Conservation (phyloP, 1,284 basidiomycete species). For the Microbotryum silenes-acaulis region DNA sequence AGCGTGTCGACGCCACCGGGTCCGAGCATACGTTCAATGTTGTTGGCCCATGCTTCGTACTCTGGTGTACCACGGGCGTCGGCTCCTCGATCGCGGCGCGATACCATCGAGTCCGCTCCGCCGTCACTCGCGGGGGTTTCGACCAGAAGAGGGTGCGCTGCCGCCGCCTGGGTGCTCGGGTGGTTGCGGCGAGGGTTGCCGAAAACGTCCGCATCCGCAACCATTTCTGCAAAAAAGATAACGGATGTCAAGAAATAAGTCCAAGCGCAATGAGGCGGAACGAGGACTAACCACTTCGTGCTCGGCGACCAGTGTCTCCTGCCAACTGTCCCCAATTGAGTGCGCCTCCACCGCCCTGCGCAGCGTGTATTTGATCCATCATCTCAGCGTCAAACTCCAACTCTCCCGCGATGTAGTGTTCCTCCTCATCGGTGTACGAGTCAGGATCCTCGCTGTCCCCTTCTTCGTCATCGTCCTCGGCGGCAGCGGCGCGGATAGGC, state of each 20-base stretch:
- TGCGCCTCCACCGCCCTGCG: constrained; percentile 5
- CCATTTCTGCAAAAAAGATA: constrained; percentile 6
- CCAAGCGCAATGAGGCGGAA: constrained; percentile 10
- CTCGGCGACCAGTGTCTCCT: constrained; percentile 6
- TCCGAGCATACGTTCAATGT: constrained; percentile 30
- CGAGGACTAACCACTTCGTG: too few species aligned
- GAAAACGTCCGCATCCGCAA: constrained; percentile 14
- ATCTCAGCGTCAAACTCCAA: constrained; percentile 32
- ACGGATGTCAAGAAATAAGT: neutral
- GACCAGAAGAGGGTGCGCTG: constrained; percentile 67
- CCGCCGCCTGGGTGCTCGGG: constrained; percentile 3
- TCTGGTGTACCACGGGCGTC: constrained; percentile 30
- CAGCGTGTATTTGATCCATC: constrained; percentile 25
- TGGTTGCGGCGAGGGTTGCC: constrained; percentile 18
- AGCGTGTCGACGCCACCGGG: constrained; percentile 30
- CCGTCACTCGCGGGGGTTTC: constrained; percentile 43
- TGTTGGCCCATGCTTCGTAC: constrained; percentile 30
- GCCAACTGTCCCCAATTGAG: constrained; percentile 28
- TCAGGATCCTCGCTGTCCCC: constrained; percentile 51
- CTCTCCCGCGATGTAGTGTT: constrained; percentile 24
- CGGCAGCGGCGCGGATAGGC: constrained; percentile 35
- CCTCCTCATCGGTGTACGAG: constrained; percentile 29
- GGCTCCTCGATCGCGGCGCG: constrained; percentile 30
- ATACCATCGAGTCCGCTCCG: constrained; percentile 8
- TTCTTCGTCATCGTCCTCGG: constrained; percentile 48